phyloP scores from a whole-genome alignment of 2,329 filamentous ascomycete species.

The Aspergillus sp. region DNA sequence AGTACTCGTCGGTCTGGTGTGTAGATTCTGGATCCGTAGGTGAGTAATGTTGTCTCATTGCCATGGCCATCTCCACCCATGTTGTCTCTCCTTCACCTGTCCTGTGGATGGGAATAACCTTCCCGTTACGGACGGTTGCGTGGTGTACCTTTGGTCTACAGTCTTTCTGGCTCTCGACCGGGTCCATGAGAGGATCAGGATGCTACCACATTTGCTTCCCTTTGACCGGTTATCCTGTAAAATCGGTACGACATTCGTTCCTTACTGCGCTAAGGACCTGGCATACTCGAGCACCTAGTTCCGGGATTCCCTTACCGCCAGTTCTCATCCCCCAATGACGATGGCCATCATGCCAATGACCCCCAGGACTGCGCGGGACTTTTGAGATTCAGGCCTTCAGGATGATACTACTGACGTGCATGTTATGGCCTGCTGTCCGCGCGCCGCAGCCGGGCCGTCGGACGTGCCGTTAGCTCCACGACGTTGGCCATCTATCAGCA shows the following conservation, averaged over 20 bases:
- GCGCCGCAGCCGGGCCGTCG: constrained; percentile 28
- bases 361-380: constrained; percentile 9
- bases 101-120: neutral
- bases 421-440: constrained; percentile 26
- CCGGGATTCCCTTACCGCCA: constrained; percentile 24
- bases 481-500: constrained; percentile 14
- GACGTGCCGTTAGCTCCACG: constrained; percentile 27
- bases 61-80: neutral
- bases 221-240: constrained; percentile 16
- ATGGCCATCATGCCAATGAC: constrained; percentile 22
- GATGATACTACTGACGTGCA: constrained; percentile 22
- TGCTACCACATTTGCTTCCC: constrained; percentile 6
- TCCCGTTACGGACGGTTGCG: neutral
- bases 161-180: neutral
- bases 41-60: neutral
- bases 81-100: neutral
- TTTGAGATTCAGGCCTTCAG: constrained; percentile 17
- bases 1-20: neutral
- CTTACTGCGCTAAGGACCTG: constrained; percentile 17
- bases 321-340: constrained; percentile 27
- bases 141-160: neutral
- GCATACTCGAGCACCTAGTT: constrained; percentile 9
- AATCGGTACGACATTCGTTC: constrained; percentile 11
- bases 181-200: constrained; percentile 5
- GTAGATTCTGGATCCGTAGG: neutral